Percentiles rank a stretch among this genome's conserved stretches.
These are phyloP conservation scores for Lentinus polychrous DNA, from an alignment of 1,284 basidiomycete genomes.

Conservation along the genomic window DNA sequence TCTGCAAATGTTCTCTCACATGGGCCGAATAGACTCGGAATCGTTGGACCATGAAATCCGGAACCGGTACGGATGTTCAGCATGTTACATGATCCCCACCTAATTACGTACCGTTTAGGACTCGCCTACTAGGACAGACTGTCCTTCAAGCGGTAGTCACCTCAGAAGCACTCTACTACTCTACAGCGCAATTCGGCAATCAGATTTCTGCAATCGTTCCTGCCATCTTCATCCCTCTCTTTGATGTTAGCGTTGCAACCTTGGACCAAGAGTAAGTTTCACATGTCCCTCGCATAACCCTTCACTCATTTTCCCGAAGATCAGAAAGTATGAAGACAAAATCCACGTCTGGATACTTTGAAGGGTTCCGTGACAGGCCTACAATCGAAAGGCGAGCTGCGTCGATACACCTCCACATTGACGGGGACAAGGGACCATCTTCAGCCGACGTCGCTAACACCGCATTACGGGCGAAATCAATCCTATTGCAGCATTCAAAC, in stretches of 20 bases:
- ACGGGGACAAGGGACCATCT: conserved; percentile 83
- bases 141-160: conserved; percentile 77
- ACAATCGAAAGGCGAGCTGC: conserved; percentile 74
- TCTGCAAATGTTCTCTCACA: conserved; percentile 60
- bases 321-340: conserved; percentile 57
- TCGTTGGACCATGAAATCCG: conserved; percentile 51
- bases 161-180: conserved; percentile 81
- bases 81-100: not conserved
- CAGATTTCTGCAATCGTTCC: conserved; percentile 73
- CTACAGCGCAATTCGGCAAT: conserved; percentile 64
- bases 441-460: conserved; percentile 69
- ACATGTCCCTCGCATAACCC: too few relatives aligned
- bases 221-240: conserved; percentile 67
- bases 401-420: conserved; percentile 81
- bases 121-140: conserved; percentile 80
- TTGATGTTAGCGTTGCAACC: conserved; percentile 52
- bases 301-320: conserved; percentile 23
- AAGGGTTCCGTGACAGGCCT: conserved; percentile 74
- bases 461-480: conserved; percentile 67
- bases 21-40: conserved; percentile 43
- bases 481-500: conserved; percentile 73
- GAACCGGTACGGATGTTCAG: conserved; percentile 44
- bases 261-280: conserved; percentile 65
- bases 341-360: conserved; percentile 68
- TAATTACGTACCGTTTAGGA: conserved; percentile 37